Percentiles rank a stretch among this genome's conserved stretches.
Evolutionary conservation across 495 filamentous ascomycete species (phyloP).

Genomic region (Aspergillus incahuasiensis): DNA sequence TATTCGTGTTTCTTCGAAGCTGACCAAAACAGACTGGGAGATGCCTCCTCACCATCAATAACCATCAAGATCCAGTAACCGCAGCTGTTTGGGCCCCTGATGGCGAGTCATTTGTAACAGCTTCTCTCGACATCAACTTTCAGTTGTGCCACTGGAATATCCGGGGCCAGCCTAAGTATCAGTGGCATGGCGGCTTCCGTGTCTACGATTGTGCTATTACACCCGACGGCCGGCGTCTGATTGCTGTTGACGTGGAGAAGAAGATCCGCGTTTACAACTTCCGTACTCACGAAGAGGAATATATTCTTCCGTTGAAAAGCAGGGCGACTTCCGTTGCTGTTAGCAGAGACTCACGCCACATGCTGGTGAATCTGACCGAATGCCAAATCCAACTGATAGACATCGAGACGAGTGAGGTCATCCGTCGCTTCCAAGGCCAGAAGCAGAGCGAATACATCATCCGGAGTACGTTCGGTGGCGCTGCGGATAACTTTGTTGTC

Average conservation of each 20-base stretch:
- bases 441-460: slow-evolving; percentile 71
- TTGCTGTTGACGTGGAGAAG: slow-evolving; percentile 66
- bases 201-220: slow-evolving; percentile 83
- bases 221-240: slow-evolving; percentile 69
- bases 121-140: slow-evolving; percentile 63
- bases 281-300: slow-evolving; percentile 63
- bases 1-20: slow-evolving; percentile 6
- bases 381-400: slow-evolving; percentile 73
- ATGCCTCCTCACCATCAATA: slow-evolving; percentile 57
- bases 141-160: slow-evolving; percentile 65
- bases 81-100: slow-evolving; percentile 82
- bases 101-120: slow-evolving; percentile 72
- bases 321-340: slow-evolving; percentile 74
- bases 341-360: slow-evolving; percentile 67
- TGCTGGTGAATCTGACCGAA: slow-evolving; percentile 78
- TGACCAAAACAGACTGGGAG: slow-evolving; percentile 56
- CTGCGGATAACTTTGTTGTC: slow-evolving; percentile 83
- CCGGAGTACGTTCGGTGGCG: slow-evolving; percentile 78
- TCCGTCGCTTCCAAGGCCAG: slow-evolving; percentile 70
- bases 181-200: slow-evolving; percentile 65
- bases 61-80: slow-evolving; percentile 76
- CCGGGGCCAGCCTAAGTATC: slow-evolving; percentile 51
- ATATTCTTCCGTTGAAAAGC: slow-evolving; percentile 60
- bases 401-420: slow-evolving; percentile 64
- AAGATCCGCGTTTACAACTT: slow-evolving; percentile 82